These are phyloP conservation scores for Tetraselmis striata DNA, from an alignment of 139 green algal species.

Conservation along the genomic window DNA sequence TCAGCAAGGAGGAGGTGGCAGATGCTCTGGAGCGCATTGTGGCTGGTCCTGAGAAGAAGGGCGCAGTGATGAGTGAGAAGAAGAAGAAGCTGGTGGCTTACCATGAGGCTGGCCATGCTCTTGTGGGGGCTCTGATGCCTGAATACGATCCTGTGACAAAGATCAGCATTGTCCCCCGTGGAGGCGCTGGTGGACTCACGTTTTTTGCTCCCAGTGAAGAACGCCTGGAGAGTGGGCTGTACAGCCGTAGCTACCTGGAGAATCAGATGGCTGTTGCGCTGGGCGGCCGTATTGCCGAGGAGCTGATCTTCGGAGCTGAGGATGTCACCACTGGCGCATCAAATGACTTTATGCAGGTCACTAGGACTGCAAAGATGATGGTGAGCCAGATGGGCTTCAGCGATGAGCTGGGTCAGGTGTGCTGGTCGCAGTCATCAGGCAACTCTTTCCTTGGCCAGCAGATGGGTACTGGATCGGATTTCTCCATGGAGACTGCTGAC, in stretches of 20 bases:
- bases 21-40: constrained; percentile 98
- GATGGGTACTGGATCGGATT: constrained; percentile 78
- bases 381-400: constrained; percentile 88
- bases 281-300: constrained; percentile 93
- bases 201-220: constrained; percentile 91
- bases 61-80: constrained; percentile 88
- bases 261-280: constrained; percentile 91
- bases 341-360: constrained; percentile 31
- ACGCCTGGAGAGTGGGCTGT: constrained; percentile 84
- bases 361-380: constrained; percentile 70
- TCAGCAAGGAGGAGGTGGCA: constrained; percentile 98
- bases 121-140: constrained; percentile 96
- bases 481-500: constrained; percentile 77
- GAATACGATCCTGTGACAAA: constrained; percentile 99
- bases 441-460: constrained; percentile 80
- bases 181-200: constrained; percentile 87
- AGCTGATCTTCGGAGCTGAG: constrained; percentile 97
- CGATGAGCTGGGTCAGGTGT: constrained; percentile 90
- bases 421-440: constrained; percentile 46
- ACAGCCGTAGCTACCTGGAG: constrained; percentile 76
- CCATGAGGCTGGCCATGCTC: constrained; percentile 86
- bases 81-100: constrained; percentile 97
- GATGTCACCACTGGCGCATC: constrained; percentile 93
- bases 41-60: constrained; percentile 98
- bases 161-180: constrained; percentile 97